Percentiles rank a stretch among this genome's conserved stretches.
Evolutionary conservation across 208 protist genomes (phyloP).

Genomic region (Leishmania amazonensis): DNA sequence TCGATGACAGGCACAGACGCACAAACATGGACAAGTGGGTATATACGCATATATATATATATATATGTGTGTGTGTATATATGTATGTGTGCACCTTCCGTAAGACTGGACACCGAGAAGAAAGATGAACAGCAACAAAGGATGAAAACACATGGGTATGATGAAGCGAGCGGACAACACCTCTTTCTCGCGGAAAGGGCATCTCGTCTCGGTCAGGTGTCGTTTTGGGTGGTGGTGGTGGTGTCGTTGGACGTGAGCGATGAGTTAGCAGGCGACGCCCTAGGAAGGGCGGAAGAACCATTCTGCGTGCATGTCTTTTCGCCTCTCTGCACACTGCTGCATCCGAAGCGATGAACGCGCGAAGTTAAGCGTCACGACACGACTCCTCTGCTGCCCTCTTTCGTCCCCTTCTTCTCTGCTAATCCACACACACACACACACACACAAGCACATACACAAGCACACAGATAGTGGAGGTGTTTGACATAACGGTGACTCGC

Average conservation of each 20-base stretch:
- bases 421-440: background rate
- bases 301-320: background rate
- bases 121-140: background rate
- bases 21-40: background rate
- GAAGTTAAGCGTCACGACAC: background rate
- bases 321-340: background rate
- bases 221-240: background rate
- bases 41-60: background rate
- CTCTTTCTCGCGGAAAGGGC: background rate
- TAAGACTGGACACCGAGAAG: background rate
- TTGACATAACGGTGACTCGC: background rate
- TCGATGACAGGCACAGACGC: background rate
- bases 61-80: background rate
- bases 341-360: background rate
- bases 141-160: background rate
- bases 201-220: background rate
- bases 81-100: background rate
- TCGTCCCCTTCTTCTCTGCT: background rate
- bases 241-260: no score
- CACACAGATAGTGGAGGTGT: background rate
- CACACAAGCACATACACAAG: background rate
- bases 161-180: background rate
- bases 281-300: background rate
- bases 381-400: background rate
- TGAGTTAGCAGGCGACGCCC: background rate